These are phyloP conservation scores for Ceratocystiopsis sp. DNA, from an alignment of 2,329 filamentous ascomycete genomes.

Conservation along the genomic window DNA sequence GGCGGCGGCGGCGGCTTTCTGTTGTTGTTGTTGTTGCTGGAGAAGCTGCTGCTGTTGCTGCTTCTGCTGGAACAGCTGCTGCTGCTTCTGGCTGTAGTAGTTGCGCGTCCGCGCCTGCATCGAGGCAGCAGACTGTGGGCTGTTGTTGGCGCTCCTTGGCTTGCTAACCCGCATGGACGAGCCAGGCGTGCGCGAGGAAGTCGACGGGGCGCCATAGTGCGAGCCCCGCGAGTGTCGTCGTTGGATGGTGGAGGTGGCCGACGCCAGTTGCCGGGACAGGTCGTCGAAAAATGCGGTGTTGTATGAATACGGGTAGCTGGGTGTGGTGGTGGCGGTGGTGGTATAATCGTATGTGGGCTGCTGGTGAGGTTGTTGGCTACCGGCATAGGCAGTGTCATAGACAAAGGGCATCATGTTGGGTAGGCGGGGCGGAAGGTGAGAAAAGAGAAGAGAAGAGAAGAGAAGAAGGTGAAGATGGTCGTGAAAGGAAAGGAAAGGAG, in stretches of 20 bases:
- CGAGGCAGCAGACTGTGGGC: slow-evolving; percentile 35
- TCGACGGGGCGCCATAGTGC: slow-evolving; percentile 24
- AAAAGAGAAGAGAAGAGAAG: neutral
- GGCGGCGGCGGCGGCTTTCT: neutral
- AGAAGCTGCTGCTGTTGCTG: neutral
- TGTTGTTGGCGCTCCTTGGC: slow-evolving; percentile 45
- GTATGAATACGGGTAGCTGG: neutral
- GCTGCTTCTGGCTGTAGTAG: slow-evolving; percentile 22
- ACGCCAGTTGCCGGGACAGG: slow-evolving; percentile 32
- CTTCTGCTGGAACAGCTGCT: slow-evolving; percentile 2
- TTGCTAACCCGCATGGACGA: slow-evolving; percentile 44
- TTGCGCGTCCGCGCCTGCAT: slow-evolving; percentile 36
- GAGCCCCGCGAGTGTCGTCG: slow-evolving; percentile 32
- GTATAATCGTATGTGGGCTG: no score
- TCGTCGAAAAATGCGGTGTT: slow-evolving; percentile 32
- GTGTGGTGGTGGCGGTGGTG: no score
- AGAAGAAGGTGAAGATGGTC: neutral
- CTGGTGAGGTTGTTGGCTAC: slow-evolving; percentile 10
- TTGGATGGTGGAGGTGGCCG: slow-evolving; percentile 20
- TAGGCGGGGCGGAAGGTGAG: neutral
- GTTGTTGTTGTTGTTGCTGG: neutral
- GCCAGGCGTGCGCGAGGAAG: slow-evolving; percentile 16
- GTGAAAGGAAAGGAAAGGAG: no score
- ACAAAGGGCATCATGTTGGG: slow-evolving; percentile 10
- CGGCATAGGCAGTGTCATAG: slow-evolving; percentile 16